Evolutionary conservation across 2,329 filamentous ascomycete genomes (phyloP).

Genomic region (Beauveria sp.): DNA sequence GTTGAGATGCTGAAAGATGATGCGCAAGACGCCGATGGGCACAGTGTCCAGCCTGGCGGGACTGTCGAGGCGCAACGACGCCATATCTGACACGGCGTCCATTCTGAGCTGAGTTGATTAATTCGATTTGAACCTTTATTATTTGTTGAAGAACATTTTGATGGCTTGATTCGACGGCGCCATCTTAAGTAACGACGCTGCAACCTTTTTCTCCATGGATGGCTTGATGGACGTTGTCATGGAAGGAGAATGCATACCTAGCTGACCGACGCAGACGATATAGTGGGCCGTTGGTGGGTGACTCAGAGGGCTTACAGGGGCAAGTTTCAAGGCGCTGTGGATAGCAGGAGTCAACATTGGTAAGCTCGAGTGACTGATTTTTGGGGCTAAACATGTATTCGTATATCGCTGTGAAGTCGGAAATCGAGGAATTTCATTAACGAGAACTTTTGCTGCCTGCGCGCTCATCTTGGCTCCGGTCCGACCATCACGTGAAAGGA

Average conservation of each 20-base stretch:
- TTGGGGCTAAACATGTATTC: not conserved
- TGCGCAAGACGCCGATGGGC: conserved; percentile 34
- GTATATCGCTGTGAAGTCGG: not conserved
- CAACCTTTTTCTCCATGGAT: not conserved
- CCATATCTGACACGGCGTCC: not conserved
- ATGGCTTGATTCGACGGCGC: not conserved
- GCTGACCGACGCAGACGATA: not conserved
- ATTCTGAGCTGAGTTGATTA: not conserved
- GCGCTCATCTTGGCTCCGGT: too few relatives aligned
- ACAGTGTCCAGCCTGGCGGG: conserved; percentile 24
- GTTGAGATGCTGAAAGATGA: conserved; percentile 32
- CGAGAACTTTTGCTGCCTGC: too few relatives aligned
- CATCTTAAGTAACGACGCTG: not conserved
- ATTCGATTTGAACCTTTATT: not conserved
- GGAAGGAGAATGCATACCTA: not conserved
- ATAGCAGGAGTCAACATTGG: not conserved
- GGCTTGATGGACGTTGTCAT: not conserved
- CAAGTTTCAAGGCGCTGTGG: not conserved
- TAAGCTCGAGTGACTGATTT: not conserved
- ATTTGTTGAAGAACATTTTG: not conserved
- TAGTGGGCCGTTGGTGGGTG: conserved; percentile 3
- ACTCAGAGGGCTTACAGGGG: conserved; percentile 8
- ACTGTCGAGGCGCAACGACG: conserved; percentile 3
- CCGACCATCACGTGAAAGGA: too few relatives aligned
- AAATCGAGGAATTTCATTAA: not conserved